Percentiles rank a stretch among this genome's conserved stretches.
These are phyloP conservation scores for Melampsora occidentalis DNA, from an alignment of 1,284 basidiomycete genomes.

Conservation along the genomic window DNA sequence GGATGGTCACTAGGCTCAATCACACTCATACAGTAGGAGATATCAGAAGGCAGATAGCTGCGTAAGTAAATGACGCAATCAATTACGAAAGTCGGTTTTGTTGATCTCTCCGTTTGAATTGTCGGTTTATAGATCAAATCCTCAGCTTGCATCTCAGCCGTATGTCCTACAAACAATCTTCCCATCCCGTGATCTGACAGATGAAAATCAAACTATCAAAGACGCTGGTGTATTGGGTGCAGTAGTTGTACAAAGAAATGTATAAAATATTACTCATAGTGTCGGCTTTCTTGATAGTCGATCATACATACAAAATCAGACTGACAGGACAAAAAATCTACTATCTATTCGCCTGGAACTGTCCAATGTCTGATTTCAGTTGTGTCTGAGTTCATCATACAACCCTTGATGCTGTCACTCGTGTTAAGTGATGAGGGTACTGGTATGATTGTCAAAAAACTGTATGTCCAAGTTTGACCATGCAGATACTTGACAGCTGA, in stretches of 20 bases:
- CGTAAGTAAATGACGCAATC: constrained; percentile 61
- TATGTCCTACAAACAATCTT: constrained; percentile 83
- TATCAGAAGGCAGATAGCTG: constrained; percentile 80
- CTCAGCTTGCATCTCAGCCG: constrained; percentile 64
- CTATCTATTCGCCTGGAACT: too few relatives aligned
- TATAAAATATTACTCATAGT: constrained; percentile 34
- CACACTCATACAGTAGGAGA: constrained; percentile 84
- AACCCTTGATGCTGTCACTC: too few relatives aligned
- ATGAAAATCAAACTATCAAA: constrained; percentile 68
- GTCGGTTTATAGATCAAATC: constrained; percentile 63
- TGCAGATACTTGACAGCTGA: too few relatives aligned
- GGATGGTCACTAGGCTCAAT: constrained; percentile 86
- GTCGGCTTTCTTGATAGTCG: too few relatives aligned
- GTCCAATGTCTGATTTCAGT: too few relatives aligned
- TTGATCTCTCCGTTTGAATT: not conserved
- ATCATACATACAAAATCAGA: too few relatives aligned
- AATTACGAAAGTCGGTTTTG: too few relatives aligned
- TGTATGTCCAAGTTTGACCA: too few relatives aligned
- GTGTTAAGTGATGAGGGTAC: too few relatives aligned
- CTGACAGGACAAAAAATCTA: too few relatives aligned
- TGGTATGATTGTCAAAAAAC: too few relatives aligned
- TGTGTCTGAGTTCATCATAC: too few relatives aligned
- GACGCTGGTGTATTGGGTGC: constrained; percentile 72
- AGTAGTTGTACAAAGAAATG: constrained; percentile 75
- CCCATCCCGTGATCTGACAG: constrained; percentile 71